Conservation (phyloP, 78 protist species). For the Mastigamoeba balamuthi region DNA sequence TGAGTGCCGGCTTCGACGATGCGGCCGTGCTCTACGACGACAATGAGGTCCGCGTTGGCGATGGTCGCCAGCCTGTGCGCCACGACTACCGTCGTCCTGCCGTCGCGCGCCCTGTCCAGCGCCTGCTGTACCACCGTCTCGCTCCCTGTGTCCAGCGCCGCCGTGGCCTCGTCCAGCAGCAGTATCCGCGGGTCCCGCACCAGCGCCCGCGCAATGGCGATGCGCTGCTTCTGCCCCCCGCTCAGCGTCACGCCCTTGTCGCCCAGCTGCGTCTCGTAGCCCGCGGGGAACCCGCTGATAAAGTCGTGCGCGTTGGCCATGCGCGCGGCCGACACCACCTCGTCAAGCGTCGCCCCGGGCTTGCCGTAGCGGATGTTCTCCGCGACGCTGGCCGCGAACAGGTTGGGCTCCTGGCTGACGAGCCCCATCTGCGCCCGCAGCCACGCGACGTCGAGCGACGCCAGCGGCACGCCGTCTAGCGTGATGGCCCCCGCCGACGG, state of each 20-base stretch:
- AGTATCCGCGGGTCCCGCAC: conserved; percentile 81
- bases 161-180: conserved; percentile 94
- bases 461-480: conserved; percentile 17
- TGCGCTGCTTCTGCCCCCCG: conserved; percentile 91
- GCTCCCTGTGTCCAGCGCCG: conserved; percentile 84
- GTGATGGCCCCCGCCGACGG: neutral
- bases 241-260: conserved; percentile 68
- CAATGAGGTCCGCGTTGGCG: conserved; percentile 59
- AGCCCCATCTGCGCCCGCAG: conserved; percentile 57
- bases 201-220: conserved; percentile 91
- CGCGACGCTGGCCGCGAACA: conserved; percentile 57
- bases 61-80: conserved; percentile 94
- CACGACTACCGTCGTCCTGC: conserved; percentile 81
- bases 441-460: conserved; percentile 25
- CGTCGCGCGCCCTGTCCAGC: conserved; percentile 35
- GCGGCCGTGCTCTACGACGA: conserved; percentile 44
- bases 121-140: conserved; percentile 81
- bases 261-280: conserved; percentile 71
- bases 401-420: conserved; percentile 74
- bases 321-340: conserved; percentile 63
- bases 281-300: conserved; percentile 61
- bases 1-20: conserved; percentile 85
- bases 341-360: conserved; percentile 46
- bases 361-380: conserved; percentile 77
- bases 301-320: conserved; percentile 85